Base-by-base conservation (phyloP, 768 basidiomycete species). In the Kwoniella sp. region DNA sequence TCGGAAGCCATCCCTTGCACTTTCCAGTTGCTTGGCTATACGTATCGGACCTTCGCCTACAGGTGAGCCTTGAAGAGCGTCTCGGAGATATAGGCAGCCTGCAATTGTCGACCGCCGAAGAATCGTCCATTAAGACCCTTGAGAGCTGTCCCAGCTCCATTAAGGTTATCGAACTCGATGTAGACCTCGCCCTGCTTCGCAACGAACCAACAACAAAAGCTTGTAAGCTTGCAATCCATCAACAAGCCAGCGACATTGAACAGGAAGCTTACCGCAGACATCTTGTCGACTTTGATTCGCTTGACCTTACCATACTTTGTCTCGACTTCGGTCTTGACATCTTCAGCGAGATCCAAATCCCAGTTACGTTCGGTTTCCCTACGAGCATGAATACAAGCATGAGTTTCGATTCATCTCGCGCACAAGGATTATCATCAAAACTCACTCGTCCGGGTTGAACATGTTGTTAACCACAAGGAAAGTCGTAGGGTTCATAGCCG, bases 151-250 rank as follows among this genome's bases (percentile, higher is more conserved):
- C 88, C 88, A 30, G 96, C 91, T 12, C 86, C 83, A 1, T 91
- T 91, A 63, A 92, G 82, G 25, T 84, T 79, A 63, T 86, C 85
- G 74, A 98, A 97, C 81, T 95, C 92, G 79, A 98, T 84, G 80
- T 96, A 98, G 53, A 99, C 96, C 81, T 99, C 93, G 74, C 96
- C 95, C 92, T 97, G n/a, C n/a, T n/a, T n/a, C n/a, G n/a, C n/a
- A n/a, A n/a, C n/a, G n/a, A n/a, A n/a, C n/a, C n/a, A n/a, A n/a
- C n/a, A n/a, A n/a, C n/a, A n/a, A n/a, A n/a, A n/a, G n/a, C n/a
- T n/a, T n/a, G n/a, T n/a, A n/a, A n/a, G n/a, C n/a, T n/a, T n/a
- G n/a, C n/a, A 6, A 22, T 50, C 8, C 26, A 54, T 54, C 52
- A 29, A 5, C 51, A 47, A 47, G 8, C 33, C 6, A 13, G 33